These are phyloP conservation scores for Aspergillus pseudoviridinutans DNA, from an alignment of 2,329 filamentous ascomycete species.

Conservation along the genomic window DNA sequence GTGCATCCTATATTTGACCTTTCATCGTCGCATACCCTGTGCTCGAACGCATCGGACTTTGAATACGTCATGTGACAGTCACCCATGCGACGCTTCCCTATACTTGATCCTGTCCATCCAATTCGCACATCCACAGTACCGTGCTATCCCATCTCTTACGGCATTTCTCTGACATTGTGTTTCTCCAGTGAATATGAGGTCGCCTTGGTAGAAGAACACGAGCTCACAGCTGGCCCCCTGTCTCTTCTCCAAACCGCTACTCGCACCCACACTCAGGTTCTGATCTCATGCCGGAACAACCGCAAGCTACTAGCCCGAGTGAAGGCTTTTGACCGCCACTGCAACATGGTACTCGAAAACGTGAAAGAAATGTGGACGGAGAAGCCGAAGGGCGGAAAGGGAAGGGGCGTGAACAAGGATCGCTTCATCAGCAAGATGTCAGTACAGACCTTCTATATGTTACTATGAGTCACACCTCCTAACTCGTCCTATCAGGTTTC, in stretches of 20 bases:
- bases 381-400: constrained; percentile 78
- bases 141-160: constrained; percentile 14
- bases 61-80: constrained; percentile 4
- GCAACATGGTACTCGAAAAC: constrained; percentile 98
- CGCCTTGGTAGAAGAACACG: constrained; percentile 72
- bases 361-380: constrained; percentile 99
- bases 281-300: constrained; percentile 97
- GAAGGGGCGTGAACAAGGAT: constrained; percentile 97
- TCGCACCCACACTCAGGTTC: constrained; percentile 87
- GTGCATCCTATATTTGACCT: constrained; percentile 32
- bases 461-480: neutral
- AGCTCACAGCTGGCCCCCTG: constrained; percentile 74
- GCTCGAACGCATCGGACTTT: neutral
- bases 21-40: constrained; percentile 8
- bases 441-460: constrained; percentile 29
- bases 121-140: constrained; percentile 9
- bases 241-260: constrained; percentile 97
- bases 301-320: constrained; percentile 93
- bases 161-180: constrained; percentile 17
- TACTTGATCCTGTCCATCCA: neutral
- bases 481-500: constrained; percentile 55
- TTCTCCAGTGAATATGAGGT: constrained; percentile 74
- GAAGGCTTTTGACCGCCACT: constrained; percentile 97
- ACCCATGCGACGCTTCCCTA: neutral
- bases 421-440: constrained; percentile 97